Conservation (phyloP, 345 rosid species). For the Tarenaya hassleriana region DNA sequence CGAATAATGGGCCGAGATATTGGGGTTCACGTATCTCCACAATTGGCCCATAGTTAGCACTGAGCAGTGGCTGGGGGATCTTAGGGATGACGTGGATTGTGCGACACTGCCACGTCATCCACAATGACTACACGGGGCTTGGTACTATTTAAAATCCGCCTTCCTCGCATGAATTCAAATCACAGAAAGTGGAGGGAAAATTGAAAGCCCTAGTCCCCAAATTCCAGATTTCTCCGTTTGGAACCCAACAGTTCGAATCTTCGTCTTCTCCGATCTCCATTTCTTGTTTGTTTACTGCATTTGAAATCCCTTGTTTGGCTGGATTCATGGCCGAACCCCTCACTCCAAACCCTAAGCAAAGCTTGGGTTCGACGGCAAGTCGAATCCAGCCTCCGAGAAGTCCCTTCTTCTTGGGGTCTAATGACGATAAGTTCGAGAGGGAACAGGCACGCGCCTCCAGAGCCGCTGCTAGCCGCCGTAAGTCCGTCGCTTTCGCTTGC, state of each 20-base stretch:
- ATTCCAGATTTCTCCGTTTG: conserved; percentile 7
- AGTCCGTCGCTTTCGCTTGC: conserved; percentile 31
- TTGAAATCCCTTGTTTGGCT: neutral
- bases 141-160: neutral
- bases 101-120: conserved; percentile 4
- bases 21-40: neutral
- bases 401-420: conserved; percentile 77
- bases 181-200: conserved; percentile 41
- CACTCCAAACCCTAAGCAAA: conserved; percentile 70
- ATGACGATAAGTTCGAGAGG: conserved; percentile 69
- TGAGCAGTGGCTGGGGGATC: no score
- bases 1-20: no score
- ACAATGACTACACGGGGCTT: neutral
- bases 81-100: no score
- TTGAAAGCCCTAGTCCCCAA: conserved; percentile 25
- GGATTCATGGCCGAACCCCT: conserved; percentile 52
- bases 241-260: conserved; percentile 11
- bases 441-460: conserved; percentile 91
- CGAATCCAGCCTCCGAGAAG: conserved; percentile 77
- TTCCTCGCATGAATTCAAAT: conserved; percentile 32
- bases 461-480: conserved; percentile 79
- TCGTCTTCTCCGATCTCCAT: conserved; percentile 1
- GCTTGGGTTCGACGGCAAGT: conserved; percentile 33
- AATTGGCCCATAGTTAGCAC: no score
- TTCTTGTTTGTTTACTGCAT: neutral